Conservation (phyloP, 176 grass and related monocot species). For the Chrysopogon serrulatus region DNA sequence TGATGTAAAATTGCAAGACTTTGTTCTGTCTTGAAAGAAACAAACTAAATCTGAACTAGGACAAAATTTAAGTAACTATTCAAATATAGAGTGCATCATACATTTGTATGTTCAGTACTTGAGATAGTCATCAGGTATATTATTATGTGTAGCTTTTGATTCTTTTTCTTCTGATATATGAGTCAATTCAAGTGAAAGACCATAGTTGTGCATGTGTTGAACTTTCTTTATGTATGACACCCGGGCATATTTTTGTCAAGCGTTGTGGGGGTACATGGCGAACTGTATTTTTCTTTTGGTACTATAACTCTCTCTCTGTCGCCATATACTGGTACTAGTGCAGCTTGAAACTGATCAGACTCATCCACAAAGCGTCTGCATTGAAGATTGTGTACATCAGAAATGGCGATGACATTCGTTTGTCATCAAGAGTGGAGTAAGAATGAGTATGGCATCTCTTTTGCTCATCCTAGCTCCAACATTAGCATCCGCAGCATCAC, state of each 20-base stretch:
- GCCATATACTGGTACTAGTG: neutral
- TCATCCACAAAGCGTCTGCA: constrained; percentile 84
- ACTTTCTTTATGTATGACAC: neutral
- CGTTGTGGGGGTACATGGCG: too few relatives aligned
- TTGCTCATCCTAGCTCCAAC: constrained; percentile 68
- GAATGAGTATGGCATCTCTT: constrained; percentile 87
- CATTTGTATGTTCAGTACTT: neutral
- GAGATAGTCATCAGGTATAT: neutral
- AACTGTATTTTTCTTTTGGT: too few relatives aligned
- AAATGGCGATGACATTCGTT: constrained; percentile 72
- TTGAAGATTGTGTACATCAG: constrained; percentile 86
- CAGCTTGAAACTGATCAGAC: constrained; percentile 31
- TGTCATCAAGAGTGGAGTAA: constrained; percentile 86
- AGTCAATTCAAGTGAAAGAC: neutral
- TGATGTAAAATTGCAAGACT: neutral
- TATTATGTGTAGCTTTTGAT: neutral
- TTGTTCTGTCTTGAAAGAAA: constrained; percentile 9
- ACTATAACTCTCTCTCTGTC: too few relatives aligned
- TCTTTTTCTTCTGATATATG: neutral
- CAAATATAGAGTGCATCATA: neutral
- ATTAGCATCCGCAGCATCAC: constrained; percentile 71
- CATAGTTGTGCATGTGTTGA: neutral
- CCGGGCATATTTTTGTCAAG: too few relatives aligned
- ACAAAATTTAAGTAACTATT: neutral
- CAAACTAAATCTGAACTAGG: neutral